These are phyloP conservation scores for Lactifluus hygrophoroides DNA, from an alignment of 768 basidiomycete genomes.

Conservation along the genomic window DNA sequence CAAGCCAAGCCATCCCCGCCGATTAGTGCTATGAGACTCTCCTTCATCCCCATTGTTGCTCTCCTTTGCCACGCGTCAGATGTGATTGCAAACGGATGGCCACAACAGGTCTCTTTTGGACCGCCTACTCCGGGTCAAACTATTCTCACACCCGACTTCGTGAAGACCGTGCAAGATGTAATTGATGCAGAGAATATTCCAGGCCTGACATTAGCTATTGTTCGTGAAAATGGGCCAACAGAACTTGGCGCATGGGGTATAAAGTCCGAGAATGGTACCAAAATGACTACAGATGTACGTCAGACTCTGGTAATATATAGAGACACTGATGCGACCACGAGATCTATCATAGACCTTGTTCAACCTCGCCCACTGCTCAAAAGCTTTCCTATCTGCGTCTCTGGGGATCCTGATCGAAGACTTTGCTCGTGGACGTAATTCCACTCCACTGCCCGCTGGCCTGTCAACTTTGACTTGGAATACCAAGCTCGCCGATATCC, in stretches of 20 bases:
- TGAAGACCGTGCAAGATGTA: not conserved
- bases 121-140: not conserved
- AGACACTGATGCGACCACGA: not conserved
- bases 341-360: conserved; percentile 30
- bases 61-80: not conserved
- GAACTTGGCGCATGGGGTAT: conserved; percentile 15
- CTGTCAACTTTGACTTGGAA: conserved; percentile 30
- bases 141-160: conserved; percentile 9
- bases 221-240: not conserved
- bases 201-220: conserved; percentile 11
- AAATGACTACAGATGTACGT: conserved; percentile 15
- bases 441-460: conserved; percentile 28
- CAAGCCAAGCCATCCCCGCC: not conserved
- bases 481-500: conserved; percentile 30
- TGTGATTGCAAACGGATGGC: not conserved
- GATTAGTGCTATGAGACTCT: not conserved
- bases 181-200: not conserved
- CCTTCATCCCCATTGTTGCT: not conserved
- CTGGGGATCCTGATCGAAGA: conserved; percentile 37
- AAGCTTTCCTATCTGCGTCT: conserved; percentile 33
- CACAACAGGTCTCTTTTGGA: not conserved
- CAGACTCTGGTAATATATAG: not conserved
- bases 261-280: conserved; percentile 9
- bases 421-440: conserved; percentile 30
- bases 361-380: conserved; percentile 31